Percentiles rank a stretch among this genome's conserved stretches.
These are phyloP conservation scores for Boletus eberwhitei DNA, from an alignment of 768 basidiomycete species.

Conservation along the genomic window DNA sequence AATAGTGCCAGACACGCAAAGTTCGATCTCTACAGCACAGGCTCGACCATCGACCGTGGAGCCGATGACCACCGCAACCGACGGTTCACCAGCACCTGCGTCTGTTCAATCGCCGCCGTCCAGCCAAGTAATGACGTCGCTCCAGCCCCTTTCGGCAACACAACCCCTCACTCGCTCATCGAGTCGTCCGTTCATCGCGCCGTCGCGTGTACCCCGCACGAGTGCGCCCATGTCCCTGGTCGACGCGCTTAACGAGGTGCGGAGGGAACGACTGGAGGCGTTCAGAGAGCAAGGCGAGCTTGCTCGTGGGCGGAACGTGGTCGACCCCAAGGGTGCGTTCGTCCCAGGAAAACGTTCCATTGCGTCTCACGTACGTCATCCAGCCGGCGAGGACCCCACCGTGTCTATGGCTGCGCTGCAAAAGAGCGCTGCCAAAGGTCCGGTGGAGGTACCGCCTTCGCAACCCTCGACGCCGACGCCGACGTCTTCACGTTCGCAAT, in stretches of 20 bases:
- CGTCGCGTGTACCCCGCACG: conserved; percentile 21
- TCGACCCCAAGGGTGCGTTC: background rate
- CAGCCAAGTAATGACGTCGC: background rate
- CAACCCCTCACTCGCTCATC: conserved; percentile 1
- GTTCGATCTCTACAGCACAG: background rate
- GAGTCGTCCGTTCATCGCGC: conserved; percentile 17
- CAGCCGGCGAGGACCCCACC: background rate
- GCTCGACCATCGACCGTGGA: background rate
- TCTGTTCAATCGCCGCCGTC: background rate
- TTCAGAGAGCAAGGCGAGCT: background rate
- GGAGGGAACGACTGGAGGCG: conserved; percentile 4
- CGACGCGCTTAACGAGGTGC: conserved; percentile 23
- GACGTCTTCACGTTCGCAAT: background rate
- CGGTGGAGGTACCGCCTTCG: background rate
- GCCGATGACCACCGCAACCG: background rate
- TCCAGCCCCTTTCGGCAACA: background rate
- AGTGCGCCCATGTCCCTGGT: conserved; percentile 15
- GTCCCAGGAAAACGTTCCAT: too few species aligned
- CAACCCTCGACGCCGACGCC: background rate
- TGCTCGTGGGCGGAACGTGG: background rate
- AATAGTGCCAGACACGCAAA: background rate
- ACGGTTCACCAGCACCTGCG: background rate
- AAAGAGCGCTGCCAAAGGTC: background rate
- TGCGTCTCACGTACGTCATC: background rate
- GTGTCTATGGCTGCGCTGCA: background rate